phyloP scores from a whole-genome alignment of 495 filamentous ascomycete genomes.

The Parathielavia appendiculata region DNA sequence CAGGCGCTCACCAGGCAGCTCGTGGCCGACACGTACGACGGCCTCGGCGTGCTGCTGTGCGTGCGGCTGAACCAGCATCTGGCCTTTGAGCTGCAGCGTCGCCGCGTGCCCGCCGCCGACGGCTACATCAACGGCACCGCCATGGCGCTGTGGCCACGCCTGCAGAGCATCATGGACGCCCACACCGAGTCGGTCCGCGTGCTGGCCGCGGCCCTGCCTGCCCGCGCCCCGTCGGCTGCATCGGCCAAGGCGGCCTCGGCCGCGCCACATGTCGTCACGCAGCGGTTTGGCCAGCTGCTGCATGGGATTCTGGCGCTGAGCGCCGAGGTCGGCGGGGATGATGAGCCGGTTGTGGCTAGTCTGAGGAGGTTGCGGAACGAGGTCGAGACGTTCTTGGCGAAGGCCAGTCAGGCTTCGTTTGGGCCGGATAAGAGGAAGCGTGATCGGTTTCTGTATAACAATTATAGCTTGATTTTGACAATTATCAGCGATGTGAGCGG shows the following conservation, averaged over 20 bases:
- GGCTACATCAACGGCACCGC: constrained; percentile 88
- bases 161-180: constrained; percentile 89
- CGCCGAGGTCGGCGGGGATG: constrained; percentile 82
- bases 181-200: constrained; percentile 79
- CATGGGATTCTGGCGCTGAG: constrained; percentile 78
- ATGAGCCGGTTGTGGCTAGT: constrained; percentile 83
- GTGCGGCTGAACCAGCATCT: constrained; percentile 92
- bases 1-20: constrained; percentile 71
- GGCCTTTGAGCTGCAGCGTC: constrained; percentile 86
- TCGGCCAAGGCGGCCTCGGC: constrained; percentile 62
- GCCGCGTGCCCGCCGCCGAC: constrained; percentile 83
- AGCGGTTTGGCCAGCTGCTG: constrained; percentile 85
- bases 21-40: constrained; percentile 70
- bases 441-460: constrained; percentile 87
- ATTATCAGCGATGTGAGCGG: constrained; percentile 83
- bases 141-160: constrained; percentile 94
- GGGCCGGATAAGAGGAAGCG: constrained; percentile 67
- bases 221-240: constrained; percentile 47
- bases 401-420: constrained; percentile 56
- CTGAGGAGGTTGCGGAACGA: constrained; percentile 69
- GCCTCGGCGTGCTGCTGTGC: constrained; percentile 77
- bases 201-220: constrained; percentile 48
- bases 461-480: constrained; percentile 85
- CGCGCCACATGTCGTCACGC: constrained; percentile 85
- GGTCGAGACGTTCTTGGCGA: constrained; percentile 70